Conservation (phyloP, 352 stramenopile genomes). For the Globisporangium nagaii region DNA sequence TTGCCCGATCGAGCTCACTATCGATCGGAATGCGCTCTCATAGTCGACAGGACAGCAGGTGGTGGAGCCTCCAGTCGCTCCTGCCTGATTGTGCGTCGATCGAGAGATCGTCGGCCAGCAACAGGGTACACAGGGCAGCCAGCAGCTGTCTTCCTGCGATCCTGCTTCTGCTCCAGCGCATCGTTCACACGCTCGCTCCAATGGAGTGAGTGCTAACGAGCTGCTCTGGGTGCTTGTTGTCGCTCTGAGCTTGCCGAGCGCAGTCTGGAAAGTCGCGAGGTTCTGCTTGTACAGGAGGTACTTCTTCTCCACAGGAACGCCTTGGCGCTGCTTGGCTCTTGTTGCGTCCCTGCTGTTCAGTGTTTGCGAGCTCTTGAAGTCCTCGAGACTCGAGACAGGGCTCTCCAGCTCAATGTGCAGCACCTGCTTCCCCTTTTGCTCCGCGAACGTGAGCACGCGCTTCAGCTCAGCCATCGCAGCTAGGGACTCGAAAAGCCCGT, state of each 20-base stretch:
- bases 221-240: background rate
- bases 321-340: background rate
- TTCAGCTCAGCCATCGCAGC: constrained; percentile 17
- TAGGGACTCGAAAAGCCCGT: constrained; percentile 25
- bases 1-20: constrained; percentile 6
- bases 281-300: constrained; percentile 20
- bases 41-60: background rate
- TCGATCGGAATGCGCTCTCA: background rate
- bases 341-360: background rate
- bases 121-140: constrained; percentile 22
- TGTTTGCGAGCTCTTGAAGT: constrained; percentile 10
- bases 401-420: constrained; percentile 26
- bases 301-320: constrained; percentile 13
- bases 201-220: background rate
- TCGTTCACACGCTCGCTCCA: background rate
- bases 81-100: background rate
- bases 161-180: background rate
- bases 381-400: constrained; percentile 15
- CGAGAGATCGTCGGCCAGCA: constrained; percentile 14
- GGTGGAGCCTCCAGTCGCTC: too few species aligned
- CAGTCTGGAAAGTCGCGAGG: constrained; percentile 4
- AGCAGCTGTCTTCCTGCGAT: too few species aligned
- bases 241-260: background rate
- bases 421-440: constrained; percentile 14
- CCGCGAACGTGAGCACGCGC: constrained; percentile 6